Conservation (phyloP, 1,139 yeast species). For the Geotrichum klebahnii region DNA sequence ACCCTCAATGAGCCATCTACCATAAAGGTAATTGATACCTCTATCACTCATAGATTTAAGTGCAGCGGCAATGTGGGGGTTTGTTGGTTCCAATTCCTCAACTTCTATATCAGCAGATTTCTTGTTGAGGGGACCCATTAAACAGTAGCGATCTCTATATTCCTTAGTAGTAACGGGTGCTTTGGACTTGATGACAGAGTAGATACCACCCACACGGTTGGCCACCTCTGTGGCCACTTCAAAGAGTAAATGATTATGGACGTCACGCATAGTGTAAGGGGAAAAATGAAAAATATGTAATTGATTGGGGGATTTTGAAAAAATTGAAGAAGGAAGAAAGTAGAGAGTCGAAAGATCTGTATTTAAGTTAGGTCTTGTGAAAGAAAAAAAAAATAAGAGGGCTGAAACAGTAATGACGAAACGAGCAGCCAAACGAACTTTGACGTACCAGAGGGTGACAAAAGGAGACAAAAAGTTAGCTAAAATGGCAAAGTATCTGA, state of each 20-base stretch:
- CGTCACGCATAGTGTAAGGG: slow-evolving; percentile 37
- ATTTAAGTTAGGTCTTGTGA: not conserved
- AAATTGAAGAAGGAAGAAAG: not conserved
- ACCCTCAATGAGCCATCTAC: slow-evolving; percentile 96
- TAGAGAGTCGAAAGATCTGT: not conserved
- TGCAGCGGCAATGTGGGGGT: slow-evolving; percentile 49
- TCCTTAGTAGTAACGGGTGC: slow-evolving; percentile 96
- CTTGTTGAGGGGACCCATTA: slow-evolving; percentile 81
- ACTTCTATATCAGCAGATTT: slow-evolving; percentile 86
- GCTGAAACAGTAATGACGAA: not conserved
- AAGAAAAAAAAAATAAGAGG: not conserved
- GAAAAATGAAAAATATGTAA: not conserved
- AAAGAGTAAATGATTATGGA: slow-evolving; percentile 74
- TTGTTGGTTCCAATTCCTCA: slow-evolving; percentile 69
- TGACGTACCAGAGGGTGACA: not conserved
- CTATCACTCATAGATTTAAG: slow-evolving; percentile 66
- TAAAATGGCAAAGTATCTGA: not conserved
- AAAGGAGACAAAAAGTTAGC: not conserved
- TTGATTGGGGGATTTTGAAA: not conserved
- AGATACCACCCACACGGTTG: slow-evolving; percentile 95
- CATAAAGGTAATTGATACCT: slow-evolving; percentile 80
- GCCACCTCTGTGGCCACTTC: slow-evolving; percentile 98
- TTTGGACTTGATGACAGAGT: slow-evolving; percentile 91
- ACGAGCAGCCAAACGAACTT: not conserved
- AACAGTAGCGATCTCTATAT: slow-evolving; percentile 78